These are phyloP conservation scores for Sanghuangporus sanghuang DNA, from an alignment of 1,284 basidiomycete species.

Conservation along the genomic window DNA sequence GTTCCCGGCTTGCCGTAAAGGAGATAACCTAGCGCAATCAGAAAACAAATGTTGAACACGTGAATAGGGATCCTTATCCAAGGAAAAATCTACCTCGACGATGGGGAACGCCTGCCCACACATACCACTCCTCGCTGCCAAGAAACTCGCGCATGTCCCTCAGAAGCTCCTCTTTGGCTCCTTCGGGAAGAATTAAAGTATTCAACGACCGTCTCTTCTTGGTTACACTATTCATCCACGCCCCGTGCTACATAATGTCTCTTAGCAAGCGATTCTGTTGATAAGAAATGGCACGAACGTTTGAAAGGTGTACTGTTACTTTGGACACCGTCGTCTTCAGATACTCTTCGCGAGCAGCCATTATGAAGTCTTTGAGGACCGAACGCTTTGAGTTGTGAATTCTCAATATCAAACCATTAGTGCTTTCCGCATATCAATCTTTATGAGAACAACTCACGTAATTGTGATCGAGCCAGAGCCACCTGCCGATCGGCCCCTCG, in stretches of 20 bases:
- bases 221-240: slow-evolving; percentile 7
- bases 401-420: neutral
- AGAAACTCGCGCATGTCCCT: slow-evolving; percentile 48
- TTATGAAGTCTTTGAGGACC: slow-evolving; percentile 9
- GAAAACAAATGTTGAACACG: neutral
- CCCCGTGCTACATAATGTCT: neutral
- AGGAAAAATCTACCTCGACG: slow-evolving; percentile 29
- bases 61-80: neutral
- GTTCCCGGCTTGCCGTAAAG: slow-evolving; percentile 50
- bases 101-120: slow-evolving; percentile 48
- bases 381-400: slow-evolving; percentile 13
- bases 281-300: neutral
- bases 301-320: slow-evolving; percentile 13
- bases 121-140: slow-evolving; percentile 46
- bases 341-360: slow-evolving; percentile 11
- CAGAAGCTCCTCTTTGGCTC: slow-evolving; percentile 40
- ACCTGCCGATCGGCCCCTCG: neutral
- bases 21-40: slow-evolving; percentile 33
- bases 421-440: neutral
- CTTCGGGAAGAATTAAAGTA: slow-evolving; percentile 45
- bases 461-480: slow-evolving; percentile 3
- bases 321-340: slow-evolving; percentile 10
- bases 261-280: neutral
- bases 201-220: slow-evolving; percentile 36
- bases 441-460: slow-evolving; percentile 5